Evolutionary conservation across 192 early-diverging fungal genomes (phyloP).

Genomic region (Umbelopsis sp.): DNA sequence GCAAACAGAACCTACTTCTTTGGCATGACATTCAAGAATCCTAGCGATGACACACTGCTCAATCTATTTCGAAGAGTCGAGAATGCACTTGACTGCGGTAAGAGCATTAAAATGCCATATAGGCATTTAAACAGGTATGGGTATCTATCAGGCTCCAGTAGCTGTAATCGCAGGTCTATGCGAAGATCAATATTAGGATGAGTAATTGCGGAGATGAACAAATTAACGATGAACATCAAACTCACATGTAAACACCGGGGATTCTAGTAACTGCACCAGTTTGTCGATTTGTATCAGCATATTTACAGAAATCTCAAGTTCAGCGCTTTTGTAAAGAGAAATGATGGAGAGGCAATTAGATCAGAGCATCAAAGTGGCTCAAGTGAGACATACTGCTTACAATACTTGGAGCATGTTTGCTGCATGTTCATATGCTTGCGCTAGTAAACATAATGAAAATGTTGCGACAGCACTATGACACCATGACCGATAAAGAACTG

Average conservation of each 20-base stretch:
- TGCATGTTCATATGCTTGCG: slow-evolving; percentile 96
- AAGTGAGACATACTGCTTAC: slow-evolving; percentile 39
- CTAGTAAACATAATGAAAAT: slow-evolving; percentile 90
- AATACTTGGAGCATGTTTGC: slow-evolving; percentile 80
- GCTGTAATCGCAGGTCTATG: slow-evolving; percentile 86
- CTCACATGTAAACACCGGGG: slow-evolving; percentile 93
- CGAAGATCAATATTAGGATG: too few relatives aligned
- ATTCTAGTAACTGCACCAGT: slow-evolving; percentile 95
- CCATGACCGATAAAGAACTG: slow-evolving; percentile 89
- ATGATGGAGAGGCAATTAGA: neutral
- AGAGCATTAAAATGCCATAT: slow-evolving; percentile 95
- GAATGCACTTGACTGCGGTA: slow-evolving; percentile 97
- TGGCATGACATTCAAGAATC: slow-evolving; percentile 60
- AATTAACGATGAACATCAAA: too few relatives aligned
- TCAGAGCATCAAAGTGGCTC: too few relatives aligned
- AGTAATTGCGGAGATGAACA: too few relatives aligned
- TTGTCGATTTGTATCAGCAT: slow-evolving; percentile 97
- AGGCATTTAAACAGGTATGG: slow-evolving; percentile 91
- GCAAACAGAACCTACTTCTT: slow-evolving; percentile 41
- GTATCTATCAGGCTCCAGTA: slow-evolving; percentile 88
- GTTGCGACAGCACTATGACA: slow-evolving; percentile 95
- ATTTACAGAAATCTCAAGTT: slow-evolving; percentile 93
- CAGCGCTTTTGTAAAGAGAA: slow-evolving; percentile 55
- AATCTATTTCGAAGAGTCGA: slow-evolving; percentile 93
- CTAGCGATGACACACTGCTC: slow-evolving; percentile 77